Conservation (phyloP, 2,329 filamentous ascomycete species). For the Moelleriella libera region DNA sequence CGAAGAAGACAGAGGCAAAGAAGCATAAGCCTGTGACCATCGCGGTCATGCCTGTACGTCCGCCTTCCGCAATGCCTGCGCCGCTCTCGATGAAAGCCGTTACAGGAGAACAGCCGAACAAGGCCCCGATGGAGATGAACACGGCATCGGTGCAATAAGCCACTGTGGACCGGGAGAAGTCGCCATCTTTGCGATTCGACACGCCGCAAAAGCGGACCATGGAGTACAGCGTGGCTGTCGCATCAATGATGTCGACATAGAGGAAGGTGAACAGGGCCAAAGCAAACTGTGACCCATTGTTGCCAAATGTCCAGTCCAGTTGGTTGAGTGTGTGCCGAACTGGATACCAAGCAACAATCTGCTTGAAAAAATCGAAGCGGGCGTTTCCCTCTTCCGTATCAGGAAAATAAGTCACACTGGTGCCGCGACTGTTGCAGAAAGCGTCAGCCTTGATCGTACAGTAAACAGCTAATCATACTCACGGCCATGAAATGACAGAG, state of each 20-base stretch:
- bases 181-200: constrained; percentile 51
- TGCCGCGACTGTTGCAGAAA: constrained; percentile 35
- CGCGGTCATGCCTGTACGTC: constrained; percentile 57
- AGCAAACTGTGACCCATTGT: constrained; percentile 46
- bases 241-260: constrained; percentile 69
- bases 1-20: constrained; percentile 58
- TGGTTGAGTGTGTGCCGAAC: constrained; percentile 48
- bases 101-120: constrained; percentile 57
- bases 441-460: neutral
- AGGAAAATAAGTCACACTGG: constrained; percentile 60
- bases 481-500: constrained; percentile 64
- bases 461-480: constrained; percentile 15
- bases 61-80: constrained; percentile 63
- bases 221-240: constrained; percentile 65
- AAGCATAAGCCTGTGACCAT: constrained; percentile 58
- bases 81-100: constrained; percentile 66
- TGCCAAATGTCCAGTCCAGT: constrained; percentile 50
- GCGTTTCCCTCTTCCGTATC: constrained; percentile 47
- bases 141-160: constrained; percentile 63
- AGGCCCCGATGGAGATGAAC: constrained; percentile 55
- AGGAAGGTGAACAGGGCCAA: constrained; percentile 65
- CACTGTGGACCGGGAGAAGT: constrained; percentile 74
- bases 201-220: constrained; percentile 64
- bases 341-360: constrained; percentile 58
- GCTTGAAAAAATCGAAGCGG: constrained; percentile 58